Conservation (phyloP, 345 rosid species). For the Corymbia maculata region DNA sequence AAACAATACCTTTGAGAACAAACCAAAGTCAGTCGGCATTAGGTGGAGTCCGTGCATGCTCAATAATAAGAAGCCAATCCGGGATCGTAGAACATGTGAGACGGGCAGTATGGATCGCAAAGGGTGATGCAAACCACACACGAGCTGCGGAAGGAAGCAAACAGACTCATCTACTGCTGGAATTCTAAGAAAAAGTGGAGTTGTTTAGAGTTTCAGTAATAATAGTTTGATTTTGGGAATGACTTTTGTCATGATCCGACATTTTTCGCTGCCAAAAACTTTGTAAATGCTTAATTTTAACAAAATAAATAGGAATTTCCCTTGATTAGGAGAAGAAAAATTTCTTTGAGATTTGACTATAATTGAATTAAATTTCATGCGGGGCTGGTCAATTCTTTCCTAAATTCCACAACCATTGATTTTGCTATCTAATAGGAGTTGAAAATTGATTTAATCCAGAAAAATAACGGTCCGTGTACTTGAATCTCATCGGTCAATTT, state of each 20-base stretch:
- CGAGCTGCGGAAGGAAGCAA: neutral
- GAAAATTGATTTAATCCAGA: neutral
- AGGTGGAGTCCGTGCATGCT: no score
- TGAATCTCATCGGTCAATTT: neutral
- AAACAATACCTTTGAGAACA: no score
- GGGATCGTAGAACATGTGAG: no score
- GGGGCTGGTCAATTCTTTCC: neutral
- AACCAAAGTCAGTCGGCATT: no score
- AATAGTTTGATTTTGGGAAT: neutral
- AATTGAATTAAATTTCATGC: neutral
- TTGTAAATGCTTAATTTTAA: neutral
- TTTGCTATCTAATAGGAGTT: neutral
- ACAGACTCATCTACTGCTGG: neutral
- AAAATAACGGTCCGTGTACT: neutral
- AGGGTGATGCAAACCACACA: no score
- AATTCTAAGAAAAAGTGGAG: neutral
- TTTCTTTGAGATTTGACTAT: neutral
- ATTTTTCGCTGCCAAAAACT: fast-evolving
- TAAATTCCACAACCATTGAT: neutral
- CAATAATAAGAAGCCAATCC: no score
- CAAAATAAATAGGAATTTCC: neutral
- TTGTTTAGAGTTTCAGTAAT: neutral
- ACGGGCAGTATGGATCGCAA: no score
- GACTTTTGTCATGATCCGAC: neutral
- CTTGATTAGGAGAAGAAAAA: neutral